A percentile compares a stretch with the other conserved stretches of the same genome.
These are phyloP conservation scores for Claviceps lovelessii DNA, from an alignment of 2,329 filamentous ascomycete genomes.

Conservation along the genomic window DNA sequence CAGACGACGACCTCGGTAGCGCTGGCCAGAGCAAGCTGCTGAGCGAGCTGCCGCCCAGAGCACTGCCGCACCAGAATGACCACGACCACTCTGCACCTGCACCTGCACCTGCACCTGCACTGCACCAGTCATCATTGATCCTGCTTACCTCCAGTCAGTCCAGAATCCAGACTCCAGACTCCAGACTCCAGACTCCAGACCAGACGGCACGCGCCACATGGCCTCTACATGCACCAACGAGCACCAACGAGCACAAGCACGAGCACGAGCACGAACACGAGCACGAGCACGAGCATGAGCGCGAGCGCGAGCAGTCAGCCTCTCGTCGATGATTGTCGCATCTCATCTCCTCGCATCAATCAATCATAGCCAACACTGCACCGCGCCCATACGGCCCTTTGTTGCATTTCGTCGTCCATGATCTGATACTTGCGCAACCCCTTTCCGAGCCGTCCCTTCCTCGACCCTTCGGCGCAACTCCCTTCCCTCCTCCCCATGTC, in stretches of 20 bases:
- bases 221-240: conserved; percentile 1
- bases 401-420: not conserved
- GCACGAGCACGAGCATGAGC: not conserved
- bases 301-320: not conserved
- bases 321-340: not conserved
- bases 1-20: too few relatives aligned
- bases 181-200: not conserved
- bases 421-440: not conserved
- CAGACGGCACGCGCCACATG: conserved; percentile 7
- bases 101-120: too few relatives aligned
- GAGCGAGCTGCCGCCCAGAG: too few relatives aligned
- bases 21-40: too few relatives aligned
- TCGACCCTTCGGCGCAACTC: not conserved
- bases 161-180: too few relatives aligned
- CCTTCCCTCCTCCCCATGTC: not conserved
- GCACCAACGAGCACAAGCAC: not conserved
- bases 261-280: not conserved
- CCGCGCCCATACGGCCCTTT: not conserved
- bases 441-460: not conserved
- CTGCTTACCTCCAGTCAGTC: too few relatives aligned
- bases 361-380: not conserved
- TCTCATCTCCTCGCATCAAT: not conserved
- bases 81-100: too few relatives aligned
- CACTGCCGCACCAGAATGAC: too few relatives aligned
- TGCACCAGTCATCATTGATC: not conserved